Percentiles rank a stretch among this genome's conserved stretches.
phyloP scores from a whole-genome alignment of 306 rosid genomes.

The Vicia faba region DNA sequence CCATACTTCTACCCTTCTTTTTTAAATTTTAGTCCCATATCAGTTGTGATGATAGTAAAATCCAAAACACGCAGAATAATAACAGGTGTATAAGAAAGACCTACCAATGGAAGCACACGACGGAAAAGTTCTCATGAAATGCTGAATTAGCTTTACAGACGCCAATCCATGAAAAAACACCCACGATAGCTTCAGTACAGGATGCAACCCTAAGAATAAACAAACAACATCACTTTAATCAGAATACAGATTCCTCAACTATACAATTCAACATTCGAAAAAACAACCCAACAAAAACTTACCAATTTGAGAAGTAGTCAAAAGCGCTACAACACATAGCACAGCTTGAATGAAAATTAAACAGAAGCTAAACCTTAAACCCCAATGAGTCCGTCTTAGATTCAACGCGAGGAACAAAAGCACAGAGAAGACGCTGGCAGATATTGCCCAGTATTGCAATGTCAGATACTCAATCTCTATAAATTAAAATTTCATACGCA shows the following conservation, averaged over 20 bases:
- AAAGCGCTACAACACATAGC: slow-evolving; percentile 52
- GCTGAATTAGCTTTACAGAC: slow-evolving; percentile 71
- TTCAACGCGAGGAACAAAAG: slow-evolving; percentile 56
- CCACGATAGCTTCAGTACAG: slow-evolving; percentile 67
- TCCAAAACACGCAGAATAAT: slow-evolving; percentile 15
- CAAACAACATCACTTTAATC: slow-evolving; percentile 6
- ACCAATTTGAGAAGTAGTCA: slow-evolving; percentile 56
- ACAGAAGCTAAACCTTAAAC: slow-evolving; percentile 49
- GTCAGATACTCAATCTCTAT: slow-evolving; percentile 75
- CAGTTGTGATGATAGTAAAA: slow-evolving; percentile 18
- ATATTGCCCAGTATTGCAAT: slow-evolving; percentile 86
- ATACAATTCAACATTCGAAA: background rate
- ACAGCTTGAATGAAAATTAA: slow-evolving; percentile 49
- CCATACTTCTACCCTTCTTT: background rate
- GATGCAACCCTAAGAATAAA: slow-evolving; percentile 53
- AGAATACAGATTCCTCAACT: background rate
- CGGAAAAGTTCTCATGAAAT: slow-evolving; percentile 76
- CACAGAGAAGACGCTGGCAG: slow-evolving; percentile 70
- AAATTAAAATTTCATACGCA: slow-evolving; percentile 33
- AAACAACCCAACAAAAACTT: slow-evolving; percentile 37
- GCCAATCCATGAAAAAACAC: slow-evolving; percentile 79
- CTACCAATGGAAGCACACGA: slow-evolving; percentile 92
- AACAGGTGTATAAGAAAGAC: slow-evolving; percentile 25
- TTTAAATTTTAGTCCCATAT: background rate
- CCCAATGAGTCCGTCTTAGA: slow-evolving; percentile 46